Conservation (phyloP, 1,284 basidiomycete species). For the Schizopora paradoxa region DNA sequence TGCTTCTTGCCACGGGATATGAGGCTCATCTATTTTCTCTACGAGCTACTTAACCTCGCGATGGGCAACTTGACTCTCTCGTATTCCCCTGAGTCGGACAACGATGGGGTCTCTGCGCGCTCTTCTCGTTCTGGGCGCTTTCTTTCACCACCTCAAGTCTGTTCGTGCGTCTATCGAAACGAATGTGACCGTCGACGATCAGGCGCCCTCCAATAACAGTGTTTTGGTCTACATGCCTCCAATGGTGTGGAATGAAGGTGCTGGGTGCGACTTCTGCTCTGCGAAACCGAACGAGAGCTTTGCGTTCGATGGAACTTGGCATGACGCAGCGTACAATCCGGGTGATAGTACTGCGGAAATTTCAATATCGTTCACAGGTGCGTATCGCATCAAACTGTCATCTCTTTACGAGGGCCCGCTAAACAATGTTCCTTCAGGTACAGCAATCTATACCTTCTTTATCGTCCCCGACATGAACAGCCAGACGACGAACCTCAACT, state of each 20-base stretch:
- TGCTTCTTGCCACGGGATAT: no score
- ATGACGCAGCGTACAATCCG: conserved; percentile 4
- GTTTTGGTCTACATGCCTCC: conserved; percentile 26
- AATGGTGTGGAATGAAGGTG: conserved; percentile 27
- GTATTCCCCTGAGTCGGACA: no score
- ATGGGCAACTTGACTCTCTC: no score
- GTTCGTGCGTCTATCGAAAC: conserved; percentile 27
- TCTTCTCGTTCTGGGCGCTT: no score
- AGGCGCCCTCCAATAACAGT: conserved; percentile 33
- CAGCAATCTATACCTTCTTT: conserved; percentile 6
- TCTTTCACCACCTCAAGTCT: no score
- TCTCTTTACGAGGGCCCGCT: no score
- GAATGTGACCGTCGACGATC: conserved; percentile 41
- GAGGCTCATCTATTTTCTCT: no score
- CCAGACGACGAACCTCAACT: neutral
- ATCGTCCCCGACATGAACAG: conserved; percentile 3
- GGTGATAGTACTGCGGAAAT: neutral
- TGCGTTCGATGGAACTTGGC: conserved; percentile 4
- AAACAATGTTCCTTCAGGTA: neutral
- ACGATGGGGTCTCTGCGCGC: no score
- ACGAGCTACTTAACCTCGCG: no score
- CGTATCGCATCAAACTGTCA: neutral
- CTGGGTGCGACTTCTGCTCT: conserved; percentile 22
- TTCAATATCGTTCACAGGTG: conserved; percentile 3
- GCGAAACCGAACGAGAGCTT: conserved; percentile 23